Evolutionary conservation across 495 filamentous ascomycete genomes (phyloP).

Genomic region (Podospora australis): DNA sequence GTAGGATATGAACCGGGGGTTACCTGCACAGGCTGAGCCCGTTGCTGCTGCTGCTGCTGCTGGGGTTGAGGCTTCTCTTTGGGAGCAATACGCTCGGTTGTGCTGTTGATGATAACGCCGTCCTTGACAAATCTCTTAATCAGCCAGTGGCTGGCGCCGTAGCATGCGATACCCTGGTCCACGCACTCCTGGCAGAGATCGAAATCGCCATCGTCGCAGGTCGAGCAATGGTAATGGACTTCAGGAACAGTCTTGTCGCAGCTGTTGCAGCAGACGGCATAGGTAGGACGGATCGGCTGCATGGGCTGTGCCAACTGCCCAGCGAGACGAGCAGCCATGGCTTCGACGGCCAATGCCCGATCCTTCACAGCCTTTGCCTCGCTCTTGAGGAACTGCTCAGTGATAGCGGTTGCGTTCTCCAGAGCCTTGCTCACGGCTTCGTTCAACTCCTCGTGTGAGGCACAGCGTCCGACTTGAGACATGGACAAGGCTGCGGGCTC

Average conservation of each 20-base stretch:
- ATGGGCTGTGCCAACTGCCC: no score
- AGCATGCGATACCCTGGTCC: constrained; percentile 66
- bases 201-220: constrained; percentile 88
- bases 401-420: no score
- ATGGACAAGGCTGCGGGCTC: no score
- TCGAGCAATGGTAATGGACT: constrained; percentile 89
- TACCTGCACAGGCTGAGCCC: no score
- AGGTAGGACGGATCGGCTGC: constrained; percentile 23
- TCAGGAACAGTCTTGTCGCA: constrained; percentile 72
- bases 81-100: constrained; percentile 68
- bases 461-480: no score
- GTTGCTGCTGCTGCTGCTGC: constrained; percentile 3
- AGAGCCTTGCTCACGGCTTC: no score
- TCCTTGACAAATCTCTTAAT: constrained; percentile 80
- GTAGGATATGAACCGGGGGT: constrained; percentile 7
- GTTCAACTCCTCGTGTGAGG: no score
- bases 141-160: constrained; percentile 76
- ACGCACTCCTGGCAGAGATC: constrained; percentile 85
- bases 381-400: no score
- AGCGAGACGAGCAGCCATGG: no score
- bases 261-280: constrained; percentile 85
- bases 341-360: no score
- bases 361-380: no score
- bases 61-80: constrained; percentile 38
- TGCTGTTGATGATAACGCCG: constrained; percentile 76